A percentile compares a stretch with the other conserved stretches of the same genome.
These are phyloP conservation scores for Coniosporium uncinatum DNA, from an alignment of 2,329 filamentous ascomycete genomes.

Conservation along the genomic window DNA sequence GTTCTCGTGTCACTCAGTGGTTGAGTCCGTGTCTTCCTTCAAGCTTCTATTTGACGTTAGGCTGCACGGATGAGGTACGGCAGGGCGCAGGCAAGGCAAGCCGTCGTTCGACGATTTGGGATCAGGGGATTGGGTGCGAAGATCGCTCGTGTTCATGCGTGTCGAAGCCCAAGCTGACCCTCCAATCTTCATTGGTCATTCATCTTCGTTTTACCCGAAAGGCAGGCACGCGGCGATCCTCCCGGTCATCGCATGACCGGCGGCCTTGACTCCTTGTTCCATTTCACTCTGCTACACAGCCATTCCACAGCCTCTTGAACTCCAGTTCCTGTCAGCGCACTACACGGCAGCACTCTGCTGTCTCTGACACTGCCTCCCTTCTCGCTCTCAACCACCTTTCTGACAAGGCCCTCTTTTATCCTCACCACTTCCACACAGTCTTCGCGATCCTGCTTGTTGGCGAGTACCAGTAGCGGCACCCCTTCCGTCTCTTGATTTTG, in stretches of 20 bases:
- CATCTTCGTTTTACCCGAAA: too few relatives aligned
- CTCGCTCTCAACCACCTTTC: constrained; percentile 93
- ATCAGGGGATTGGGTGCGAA: too few relatives aligned
- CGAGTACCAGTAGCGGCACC: constrained; percentile 85
- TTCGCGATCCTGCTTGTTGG: constrained; percentile 97
- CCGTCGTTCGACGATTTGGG: too few relatives aligned
- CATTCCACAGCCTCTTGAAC: constrained; percentile 97
- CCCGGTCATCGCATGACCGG: constrained; percentile 93
- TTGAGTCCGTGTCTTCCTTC: too few relatives aligned
- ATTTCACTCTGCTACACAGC: constrained; percentile 86
- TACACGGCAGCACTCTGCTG: constrained; percentile 85
- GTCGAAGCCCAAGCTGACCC: too few relatives aligned
- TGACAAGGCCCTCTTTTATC: constrained; percentile 94
- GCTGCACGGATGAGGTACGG: too few relatives aligned
- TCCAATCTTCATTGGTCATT: too few relatives aligned
- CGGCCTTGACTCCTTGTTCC: constrained; percentile 92
- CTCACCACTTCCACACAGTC: constrained; percentile 96
- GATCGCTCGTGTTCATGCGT: too few relatives aligned
- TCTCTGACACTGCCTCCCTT: constrained; percentile 84
- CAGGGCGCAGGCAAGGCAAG: too few relatives aligned
- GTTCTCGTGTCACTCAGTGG: too few relatives aligned
- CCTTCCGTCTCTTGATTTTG: constrained; percentile 85
- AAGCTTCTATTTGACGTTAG: too few relatives aligned
- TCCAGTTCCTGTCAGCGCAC: constrained; percentile 77
- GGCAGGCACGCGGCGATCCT: too few relatives aligned